Percentiles rank a stretch among this genome's conserved stretches.
phyloP scores from a whole-genome alignment of 768 basidiomycete genomes.

The Pisolithus marmoratus region DNA sequence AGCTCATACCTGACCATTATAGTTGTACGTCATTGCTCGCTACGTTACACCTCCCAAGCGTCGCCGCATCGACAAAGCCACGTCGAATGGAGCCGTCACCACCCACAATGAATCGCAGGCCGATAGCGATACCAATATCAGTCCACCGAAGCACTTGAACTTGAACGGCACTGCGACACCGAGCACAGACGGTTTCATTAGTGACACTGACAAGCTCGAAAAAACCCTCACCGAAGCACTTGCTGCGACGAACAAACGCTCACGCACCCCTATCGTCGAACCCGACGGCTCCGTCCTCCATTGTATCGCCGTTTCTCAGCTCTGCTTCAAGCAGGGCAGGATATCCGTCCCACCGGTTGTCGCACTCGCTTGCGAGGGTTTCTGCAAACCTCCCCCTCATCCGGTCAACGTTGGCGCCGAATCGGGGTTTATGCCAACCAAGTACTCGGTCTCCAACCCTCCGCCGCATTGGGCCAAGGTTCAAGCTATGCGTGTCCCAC shows the following conservation, averaged over 20 bases:
- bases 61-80: slow-evolving; percentile 1
- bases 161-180: slow-evolving; percentile 31
- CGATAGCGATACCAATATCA: slow-evolving; percentile 8
- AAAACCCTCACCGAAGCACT: slow-evolving; percentile 2
- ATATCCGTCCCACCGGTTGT: slow-evolving; percentile 70
- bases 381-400: slow-evolving; percentile 25
- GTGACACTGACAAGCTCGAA: slow-evolving; percentile 10
- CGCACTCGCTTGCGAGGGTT: slow-evolving; percentile 56
- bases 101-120: neutral
- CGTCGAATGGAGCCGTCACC: slow-evolving; percentile 5
- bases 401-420: neutral
- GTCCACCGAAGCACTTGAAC: slow-evolving; percentile 13
- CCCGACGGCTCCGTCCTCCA: slow-evolving; percentile 53
- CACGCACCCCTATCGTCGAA: slow-evolving; percentile 13
- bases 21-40: slow-evolving; percentile 62
- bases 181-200: neutral
- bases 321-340: slow-evolving; percentile 66
- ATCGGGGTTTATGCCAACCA: slow-evolving; percentile 9
- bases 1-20: neutral
- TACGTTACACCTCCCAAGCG: slow-evolving; percentile 51
- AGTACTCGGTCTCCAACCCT: slow-evolving; percentile 29
- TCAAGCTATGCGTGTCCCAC: slow-evolving; percentile 17
- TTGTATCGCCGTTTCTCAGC: slow-evolving; percentile 56
- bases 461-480: slow-evolving; percentile 23
- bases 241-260: neutral